A percentile compares a stretch with the other conserved stretches of the same genome.
phyloP scores from a whole-genome alignment of 495 filamentous ascomycete genomes.

The Neurospora cerealis region DNA sequence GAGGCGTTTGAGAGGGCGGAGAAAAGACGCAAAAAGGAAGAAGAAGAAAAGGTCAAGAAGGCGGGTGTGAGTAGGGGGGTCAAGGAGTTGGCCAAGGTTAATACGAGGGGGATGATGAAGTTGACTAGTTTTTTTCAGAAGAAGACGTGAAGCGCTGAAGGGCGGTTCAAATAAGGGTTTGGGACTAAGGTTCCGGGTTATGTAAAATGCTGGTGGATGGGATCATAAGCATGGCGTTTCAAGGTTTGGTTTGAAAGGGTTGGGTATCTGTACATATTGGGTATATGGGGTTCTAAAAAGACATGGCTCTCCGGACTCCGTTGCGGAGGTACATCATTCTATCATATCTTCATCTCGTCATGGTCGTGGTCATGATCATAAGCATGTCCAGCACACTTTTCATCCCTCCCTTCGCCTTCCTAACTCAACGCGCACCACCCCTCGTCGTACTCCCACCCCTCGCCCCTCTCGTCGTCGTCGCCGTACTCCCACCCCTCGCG shows the following conservation, averaged over 20 bases:
- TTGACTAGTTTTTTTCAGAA: constrained; percentile 91
- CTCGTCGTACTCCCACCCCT: neutral
- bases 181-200: no score
- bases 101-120: constrained; percentile 91
- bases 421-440: constrained; percentile 9
- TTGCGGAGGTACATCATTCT: neutral
- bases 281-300: neutral
- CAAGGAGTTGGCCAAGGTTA: constrained; percentile 74
- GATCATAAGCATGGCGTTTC: no score
- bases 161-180: no score
- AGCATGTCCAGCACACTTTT: neutral
- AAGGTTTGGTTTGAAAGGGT: neutral
- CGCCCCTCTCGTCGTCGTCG: constrained; percentile 5
- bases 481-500: constrained; percentile 10
- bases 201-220: no score
- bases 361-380: neutral
- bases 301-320: neutral
- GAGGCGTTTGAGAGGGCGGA: constrained; percentile 62
- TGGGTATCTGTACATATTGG: neutral
- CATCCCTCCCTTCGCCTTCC: neutral
- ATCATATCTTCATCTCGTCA: neutral
- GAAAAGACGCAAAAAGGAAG: constrained; percentile 60
- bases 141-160: no score
- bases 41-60: constrained; percentile 54
- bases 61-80: constrained; percentile 61